These are phyloP conservation scores for Phytopythium aichiense DNA, from an alignment of 352 stramenopile species.

Conservation along the genomic window DNA sequence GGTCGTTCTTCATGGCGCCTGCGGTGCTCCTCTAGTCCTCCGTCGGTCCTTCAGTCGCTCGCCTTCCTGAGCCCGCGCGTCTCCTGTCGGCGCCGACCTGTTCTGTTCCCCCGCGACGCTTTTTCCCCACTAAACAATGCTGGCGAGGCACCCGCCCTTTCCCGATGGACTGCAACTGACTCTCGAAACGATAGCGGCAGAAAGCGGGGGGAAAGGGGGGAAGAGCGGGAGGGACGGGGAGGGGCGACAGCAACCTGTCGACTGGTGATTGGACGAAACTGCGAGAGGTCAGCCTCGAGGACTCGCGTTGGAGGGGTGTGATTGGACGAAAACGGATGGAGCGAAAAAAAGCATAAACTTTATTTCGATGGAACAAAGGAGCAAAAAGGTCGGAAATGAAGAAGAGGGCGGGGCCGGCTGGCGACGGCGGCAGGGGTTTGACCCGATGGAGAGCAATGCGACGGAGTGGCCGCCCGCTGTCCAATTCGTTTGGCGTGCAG, in stretches of 20 bases:
- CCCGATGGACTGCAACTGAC: not conserved
- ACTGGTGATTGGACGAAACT: not conserved
- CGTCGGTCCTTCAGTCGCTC: no score
- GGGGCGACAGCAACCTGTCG: not conserved
- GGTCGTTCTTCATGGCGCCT: constrained; percentile 53
- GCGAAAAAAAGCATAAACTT: not conserved
- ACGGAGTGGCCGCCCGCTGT: not conserved
- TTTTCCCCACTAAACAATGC: not conserved
- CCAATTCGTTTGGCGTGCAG: not conserved
- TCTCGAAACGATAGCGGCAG: constrained; percentile 1
- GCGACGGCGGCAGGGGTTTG: not conserved
- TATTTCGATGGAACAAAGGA: not conserved
- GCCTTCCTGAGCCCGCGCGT: no score
- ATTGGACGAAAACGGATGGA: not conserved
- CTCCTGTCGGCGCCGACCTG: not conserved
- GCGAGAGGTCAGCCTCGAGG: not conserved
- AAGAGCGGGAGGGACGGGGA: not conserved
- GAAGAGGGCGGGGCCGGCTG: not conserved
- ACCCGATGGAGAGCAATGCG: no score
- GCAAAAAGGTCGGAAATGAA: not conserved
- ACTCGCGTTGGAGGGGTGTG: not conserved
- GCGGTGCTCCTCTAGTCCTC: not conserved
- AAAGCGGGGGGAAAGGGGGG: constrained; percentile 1
- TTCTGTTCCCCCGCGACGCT: not conserved
- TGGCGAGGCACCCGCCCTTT: not conserved